Conservation (phyloP, 441 rosid species). For the Adansonia rubrostipa region DNA sequence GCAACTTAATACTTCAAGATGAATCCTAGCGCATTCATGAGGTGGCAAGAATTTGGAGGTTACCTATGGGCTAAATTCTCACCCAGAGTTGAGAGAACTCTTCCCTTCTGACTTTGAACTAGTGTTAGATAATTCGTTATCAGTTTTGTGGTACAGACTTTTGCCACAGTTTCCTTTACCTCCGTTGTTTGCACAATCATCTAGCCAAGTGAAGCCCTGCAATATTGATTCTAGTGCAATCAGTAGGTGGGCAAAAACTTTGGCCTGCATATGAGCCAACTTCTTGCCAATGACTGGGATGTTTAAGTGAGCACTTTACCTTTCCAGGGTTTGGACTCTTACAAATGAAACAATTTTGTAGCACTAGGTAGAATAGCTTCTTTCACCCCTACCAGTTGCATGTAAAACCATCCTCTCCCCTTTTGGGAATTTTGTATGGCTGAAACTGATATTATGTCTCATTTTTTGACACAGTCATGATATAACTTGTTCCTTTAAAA, state of each 20-base stretch:
- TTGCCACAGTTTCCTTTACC: constrained; percentile 1
- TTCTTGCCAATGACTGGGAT: not conserved
- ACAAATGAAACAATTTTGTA: not conserved
- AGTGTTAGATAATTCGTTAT: not conserved
- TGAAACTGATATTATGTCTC: not conserved
- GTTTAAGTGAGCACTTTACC: constrained; percentile 11
- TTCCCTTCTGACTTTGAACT: not conserved
- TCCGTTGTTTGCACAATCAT: too few relatives aligned
- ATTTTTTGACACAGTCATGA: not conserved
- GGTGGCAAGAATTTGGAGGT: constrained; percentile 6
- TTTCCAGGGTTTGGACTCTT: constrained; percentile 7
- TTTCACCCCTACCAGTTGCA: not conserved
- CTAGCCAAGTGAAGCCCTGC: not conserved
- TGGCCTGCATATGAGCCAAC: not conserved
- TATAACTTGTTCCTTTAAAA: not conserved
- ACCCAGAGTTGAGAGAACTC: not conserved
- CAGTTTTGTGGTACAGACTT: not conserved
- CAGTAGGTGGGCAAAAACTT: not conserved
- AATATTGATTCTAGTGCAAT: not conserved
- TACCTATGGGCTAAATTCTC: not conserved
- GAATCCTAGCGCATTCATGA: constrained; percentile 8
- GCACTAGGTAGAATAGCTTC: not conserved
- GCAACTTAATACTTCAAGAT: not conserved
- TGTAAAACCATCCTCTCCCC: not conserved
- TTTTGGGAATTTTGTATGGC: not conserved